Evolutionary conservation across 352 stramenopile genomes (phyloP).

Genomic region (Phytophthora sansomeana): DNA sequence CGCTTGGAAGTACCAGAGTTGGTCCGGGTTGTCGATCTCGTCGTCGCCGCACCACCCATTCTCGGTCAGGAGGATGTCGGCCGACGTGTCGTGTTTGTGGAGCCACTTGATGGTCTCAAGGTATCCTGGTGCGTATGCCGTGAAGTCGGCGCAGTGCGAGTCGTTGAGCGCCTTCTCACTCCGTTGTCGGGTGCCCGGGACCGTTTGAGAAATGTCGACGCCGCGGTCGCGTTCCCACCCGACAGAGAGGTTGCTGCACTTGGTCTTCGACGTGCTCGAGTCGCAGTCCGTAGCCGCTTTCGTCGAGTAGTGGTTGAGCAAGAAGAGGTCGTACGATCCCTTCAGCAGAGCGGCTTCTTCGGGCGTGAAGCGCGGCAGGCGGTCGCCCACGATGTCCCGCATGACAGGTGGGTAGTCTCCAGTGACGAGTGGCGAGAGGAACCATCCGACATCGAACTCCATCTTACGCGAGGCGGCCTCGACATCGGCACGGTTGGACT

Average conservation of each 20-base stretch:
- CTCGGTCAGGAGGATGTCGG: no score
- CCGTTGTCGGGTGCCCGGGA: no score
- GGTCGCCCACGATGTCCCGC: no score
- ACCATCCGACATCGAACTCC: constrained; percentile 93
- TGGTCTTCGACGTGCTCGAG: constrained; percentile 34
- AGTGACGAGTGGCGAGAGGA: constrained; percentile 90
- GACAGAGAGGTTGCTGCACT: constrained; percentile 37
- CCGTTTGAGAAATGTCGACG: no score
- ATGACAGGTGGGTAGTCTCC: constrained; percentile 93
- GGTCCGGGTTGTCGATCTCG: no score
- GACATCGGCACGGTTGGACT: constrained; percentile 46
- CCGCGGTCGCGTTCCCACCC: constrained; percentile 1
- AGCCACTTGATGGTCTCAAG: no score
- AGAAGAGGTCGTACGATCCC: constrained; percentile 94
- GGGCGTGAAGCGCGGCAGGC: constrained; percentile 92
- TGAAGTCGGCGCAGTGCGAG: no score
- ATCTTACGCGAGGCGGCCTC: constrained; percentile 86
- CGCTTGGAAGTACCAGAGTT: no score
- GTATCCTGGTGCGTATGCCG: no score
- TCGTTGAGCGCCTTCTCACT: no score
- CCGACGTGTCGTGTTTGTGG: no score
- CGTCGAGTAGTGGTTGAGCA: constrained; percentile 96
- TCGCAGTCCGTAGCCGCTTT: constrained; percentile 65
- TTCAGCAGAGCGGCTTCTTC: constrained; percentile 76
- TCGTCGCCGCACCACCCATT: no score